Evolutionary conservation across 805 yeast species (phyloP), one percentile per base, ranked within the genome.

Genomic region (Candida suzukii): DNA sequence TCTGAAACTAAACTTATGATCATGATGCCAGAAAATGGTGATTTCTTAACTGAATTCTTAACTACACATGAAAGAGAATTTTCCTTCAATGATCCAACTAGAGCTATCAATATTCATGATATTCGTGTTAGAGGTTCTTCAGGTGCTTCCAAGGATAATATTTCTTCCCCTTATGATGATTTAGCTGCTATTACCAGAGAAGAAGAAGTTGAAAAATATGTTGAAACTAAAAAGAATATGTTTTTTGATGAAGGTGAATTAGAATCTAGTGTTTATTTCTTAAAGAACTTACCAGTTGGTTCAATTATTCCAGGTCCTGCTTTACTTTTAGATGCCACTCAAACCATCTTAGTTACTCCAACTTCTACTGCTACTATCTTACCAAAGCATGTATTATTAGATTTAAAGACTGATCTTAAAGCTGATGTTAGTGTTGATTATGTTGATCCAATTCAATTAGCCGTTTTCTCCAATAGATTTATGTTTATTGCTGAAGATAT

Each of bases 1-100:
- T 80, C 93, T 22, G 95, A 86, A 52, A 81, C 95, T 3, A 77
- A 81, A 37, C 60, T 87, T 48, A 80, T 85, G 80, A 73, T 83
- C 11, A 61, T 61, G 18, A 60, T 62, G 36, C 58, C 54, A 31
- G 38, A 34, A 7, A 50, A 25, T 17, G 47, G 18, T 37, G 63
- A 65, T 24, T 74, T 71, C 48, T 51, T 57, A n/a, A 51, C 57
- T 14, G 61, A 66, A 38, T 83, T 82, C 51, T 59, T 72, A 25
- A 61, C 63, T n/a, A 61, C 64, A 35, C 90, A 83, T 52, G 65
- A 71, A 47, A 68, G 75, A 47, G 88, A 83, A 56, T 83, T 82
- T 57, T 86, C 87, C 0, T 83, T 83, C 61, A 62, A 72, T 12
- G 71, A 76, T 40, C 60, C 63, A 16, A 67, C 73, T n/a, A 69